These are phyloP conservation scores for Amphibolis antarctica DNA, from an alignment of 106 monocot genomes.

Conservation along the genomic window DNA sequence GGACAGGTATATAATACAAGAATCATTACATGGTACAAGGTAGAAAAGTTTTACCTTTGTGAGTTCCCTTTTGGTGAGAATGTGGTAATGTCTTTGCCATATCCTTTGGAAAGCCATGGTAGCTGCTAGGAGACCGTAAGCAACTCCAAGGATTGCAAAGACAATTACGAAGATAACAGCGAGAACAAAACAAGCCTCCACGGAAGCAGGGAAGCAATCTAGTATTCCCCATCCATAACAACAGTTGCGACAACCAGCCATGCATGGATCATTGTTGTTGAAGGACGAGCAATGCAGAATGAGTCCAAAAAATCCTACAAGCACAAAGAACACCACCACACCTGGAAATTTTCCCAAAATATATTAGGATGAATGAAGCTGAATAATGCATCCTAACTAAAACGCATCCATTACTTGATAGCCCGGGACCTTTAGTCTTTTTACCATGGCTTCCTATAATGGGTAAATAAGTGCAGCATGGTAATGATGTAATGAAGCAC, in stretches of 20 bases:
- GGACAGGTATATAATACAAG: background rate
- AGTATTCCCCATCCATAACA: slow-evolving; percentile 94
- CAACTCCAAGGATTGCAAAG: slow-evolving; percentile 85
- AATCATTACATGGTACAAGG: background rate
- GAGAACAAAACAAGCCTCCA: slow-evolving; percentile 88
- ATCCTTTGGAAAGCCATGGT: slow-evolving; percentile 95
- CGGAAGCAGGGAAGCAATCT: slow-evolving; percentile 85
- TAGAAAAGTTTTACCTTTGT: slow-evolving; percentile 44
- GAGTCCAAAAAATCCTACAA: slow-evolving; percentile 79
- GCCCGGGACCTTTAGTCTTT: no score
- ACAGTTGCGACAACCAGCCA: slow-evolving; percentile 86
- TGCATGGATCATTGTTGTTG: slow-evolving; percentile 65
- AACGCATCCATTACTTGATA: no score
- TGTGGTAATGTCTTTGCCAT: slow-evolving; percentile 97
- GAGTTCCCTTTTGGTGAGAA: slow-evolving; percentile 89
- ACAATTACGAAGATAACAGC: slow-evolving; percentile 74
- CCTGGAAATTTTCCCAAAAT: slow-evolving; percentile 28
- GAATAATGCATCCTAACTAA: no score
- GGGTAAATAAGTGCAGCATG: no score
- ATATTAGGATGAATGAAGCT: background rate
- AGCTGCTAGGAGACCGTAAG: slow-evolving; percentile 79
- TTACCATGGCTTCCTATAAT: no score
- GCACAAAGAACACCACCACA: slow-evolving; percentile 68
- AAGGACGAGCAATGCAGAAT: slow-evolving; percentile 79
- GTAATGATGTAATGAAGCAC: no score